Evolutionary conservation across 305 asterid species (phyloP), one percentile per base, ranked within the genome.

Genomic region (Coffea humblotiana): DNA sequence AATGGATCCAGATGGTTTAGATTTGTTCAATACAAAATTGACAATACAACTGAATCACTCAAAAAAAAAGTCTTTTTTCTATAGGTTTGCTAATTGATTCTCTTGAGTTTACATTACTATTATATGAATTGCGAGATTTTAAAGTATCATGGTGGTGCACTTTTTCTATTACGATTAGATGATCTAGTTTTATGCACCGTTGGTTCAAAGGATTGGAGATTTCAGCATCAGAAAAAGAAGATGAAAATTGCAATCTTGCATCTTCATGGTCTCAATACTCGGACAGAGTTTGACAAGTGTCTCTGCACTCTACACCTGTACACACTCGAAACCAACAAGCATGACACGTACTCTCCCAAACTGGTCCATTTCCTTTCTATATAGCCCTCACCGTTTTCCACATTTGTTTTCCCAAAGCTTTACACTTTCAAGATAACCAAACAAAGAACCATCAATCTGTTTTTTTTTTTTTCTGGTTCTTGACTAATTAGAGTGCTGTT

Each of bases 301-400:
- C 87, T 85, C 19, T 16, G 54, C 87, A 72, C 83, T 84, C 12
- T 29, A 76, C 85, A 86, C 85, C 61, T 86, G 88, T 83, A 74
- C 75, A 72, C 58, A 47, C 1, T 37, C 12, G 56, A 72, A 75
- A 45, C 85, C 8, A 78, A 18, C 45, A 40, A 60, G 73, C 73
- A 23, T 29, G 83, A 82, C 86, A 86, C 88, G 87, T 83, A 71
- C 49, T 23, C 43, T 40, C 43, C 43, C 43, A 40, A 11, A 43
- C 65, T 49, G 64, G 8, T 27, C 76, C 72, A 15, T 45, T 11
- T 63, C 9, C 65, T 68, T 19, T n/a, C 54, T 78, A 71, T 72
- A 77, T 40, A 73, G 49, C 35, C 14, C 18, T 74, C 78, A 40
- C 79, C 37, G 70, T 67, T 69, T 51, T 18, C 14, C 12, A 7